Base-by-base conservation (phyloP, 2,329 filamentous ascomycete genomes). In the Aspergillus udagawae region DNA sequence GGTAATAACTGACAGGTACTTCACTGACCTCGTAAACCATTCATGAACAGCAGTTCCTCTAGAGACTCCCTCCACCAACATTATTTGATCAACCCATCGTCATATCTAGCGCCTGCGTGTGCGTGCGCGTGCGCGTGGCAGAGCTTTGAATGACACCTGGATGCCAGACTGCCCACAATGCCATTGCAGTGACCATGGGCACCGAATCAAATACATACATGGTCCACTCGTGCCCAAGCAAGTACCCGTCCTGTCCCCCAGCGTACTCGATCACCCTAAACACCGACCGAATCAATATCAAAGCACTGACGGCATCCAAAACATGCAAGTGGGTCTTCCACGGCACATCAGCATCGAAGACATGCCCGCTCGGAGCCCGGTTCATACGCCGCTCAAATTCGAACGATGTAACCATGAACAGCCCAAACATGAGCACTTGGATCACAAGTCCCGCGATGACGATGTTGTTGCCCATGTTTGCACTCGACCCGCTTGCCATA, bases 381-480 rank as follows among this genome's bases (percentile, higher is more conserved):
- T 48, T 54, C 14, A 66, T 65, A 2, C 60, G 54, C 27, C 7
- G 21, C 12, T 66, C 60, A 20, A 66, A 66, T 8, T 63, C 44
- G 2, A 48, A 23, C 5, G 61, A 57, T 8, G 62, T 52, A 1
- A 59, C 4, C 5, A 66, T 47, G 21, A 66, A 66, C 3, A 59
- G 27, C 1, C 56, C 55, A 42, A 66, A 66, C 49, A 63, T 61
- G 2, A 64, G n/a, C 3, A 66, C 49, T 50, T 66, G 63, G 1
- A 66, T 41, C 10, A 38, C 21, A 4, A 66, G 60, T 14, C 64
- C 64, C 3, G 21, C 59, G 6, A 66, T 56, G 14, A 61, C 56
- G 23, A 64, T 59, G 6, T 56, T 49, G 32, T 41, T 64, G 38
- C 21, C 64, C 64, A 10, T 55, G 53, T 4, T 20, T 51, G 12